A percentile compares a stretch with the other conserved stretches of the same genome.
phyloP scores from a whole-genome alignment of 805 yeast species.

The Teunomyces kruisii region DNA sequence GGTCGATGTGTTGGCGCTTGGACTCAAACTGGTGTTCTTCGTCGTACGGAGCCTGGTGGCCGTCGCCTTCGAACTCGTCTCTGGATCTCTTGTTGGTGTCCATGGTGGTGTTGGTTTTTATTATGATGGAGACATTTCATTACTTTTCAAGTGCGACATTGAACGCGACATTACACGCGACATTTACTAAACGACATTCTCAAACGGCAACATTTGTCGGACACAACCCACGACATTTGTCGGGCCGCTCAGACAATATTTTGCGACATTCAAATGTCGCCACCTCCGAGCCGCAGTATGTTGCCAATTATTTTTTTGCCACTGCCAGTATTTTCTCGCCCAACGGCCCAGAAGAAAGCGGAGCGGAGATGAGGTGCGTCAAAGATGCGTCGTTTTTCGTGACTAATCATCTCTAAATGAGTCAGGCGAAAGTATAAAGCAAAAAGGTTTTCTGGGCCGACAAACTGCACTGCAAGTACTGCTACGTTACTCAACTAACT shows the following conservation, averaged over 20 bases:
- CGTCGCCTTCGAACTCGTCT: slow-evolving; percentile 27
- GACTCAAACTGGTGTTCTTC: slow-evolving; percentile 21
- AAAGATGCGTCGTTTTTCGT: neutral
- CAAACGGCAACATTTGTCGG: too few relatives aligned
- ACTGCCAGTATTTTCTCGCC: too few relatives aligned
- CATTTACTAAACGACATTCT: too few relatives aligned
- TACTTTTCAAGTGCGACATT: too few relatives aligned
- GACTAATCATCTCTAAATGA: neutral
- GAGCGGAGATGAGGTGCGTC: neutral
- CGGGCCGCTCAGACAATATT: too few relatives aligned
- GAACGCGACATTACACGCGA: too few relatives aligned
- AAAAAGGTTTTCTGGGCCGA: neutral
- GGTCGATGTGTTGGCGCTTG: slow-evolving; percentile 42
- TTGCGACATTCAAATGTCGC: too few relatives aligned
- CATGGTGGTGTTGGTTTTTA: slow-evolving; percentile 11
- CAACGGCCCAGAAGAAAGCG: too few relatives aligned
- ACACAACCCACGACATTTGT: too few relatives aligned
- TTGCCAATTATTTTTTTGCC: too few relatives aligned
- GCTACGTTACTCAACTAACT: slow-evolving; percentile 3
- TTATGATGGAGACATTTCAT: too few relatives aligned
- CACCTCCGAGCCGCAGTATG: neutral
- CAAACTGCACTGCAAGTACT: neutral
- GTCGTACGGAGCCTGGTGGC: slow-evolving; percentile 1
- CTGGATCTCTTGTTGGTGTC: slow-evolving; percentile 26
- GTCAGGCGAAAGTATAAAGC: neutral